These are phyloP conservation scores for Hymenoscyphus scutula DNA, from an alignment of 2,329 filamentous ascomycete species.

Conservation along the genomic window DNA sequence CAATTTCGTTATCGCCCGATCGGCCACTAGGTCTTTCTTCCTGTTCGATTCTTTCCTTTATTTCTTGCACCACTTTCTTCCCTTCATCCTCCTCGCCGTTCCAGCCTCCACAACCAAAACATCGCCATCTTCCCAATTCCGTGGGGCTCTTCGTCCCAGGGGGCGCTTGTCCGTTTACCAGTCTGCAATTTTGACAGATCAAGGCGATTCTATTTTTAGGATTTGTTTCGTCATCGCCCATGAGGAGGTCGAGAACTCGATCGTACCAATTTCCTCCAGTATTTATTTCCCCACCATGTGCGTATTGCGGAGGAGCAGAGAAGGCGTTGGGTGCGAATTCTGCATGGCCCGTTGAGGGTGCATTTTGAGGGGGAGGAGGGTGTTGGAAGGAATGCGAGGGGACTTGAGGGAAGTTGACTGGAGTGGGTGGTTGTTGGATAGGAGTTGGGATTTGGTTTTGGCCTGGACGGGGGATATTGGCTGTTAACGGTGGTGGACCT, in stretches of 20 bases:
- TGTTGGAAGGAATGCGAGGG: slow-evolving; percentile 20
- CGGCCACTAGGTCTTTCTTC: slow-evolving; percentile 13
- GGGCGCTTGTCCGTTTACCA: slow-evolving; percentile 94
- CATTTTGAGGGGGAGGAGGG: slow-evolving; percentile 28
- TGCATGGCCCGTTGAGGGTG: slow-evolving; percentile 39
- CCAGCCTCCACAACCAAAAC: slow-evolving; percentile 74
- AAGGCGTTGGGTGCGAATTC: slow-evolving; percentile 77
- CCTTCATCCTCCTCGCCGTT: slow-evolving; percentile 85
- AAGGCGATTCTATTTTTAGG: slow-evolving; percentile 87
- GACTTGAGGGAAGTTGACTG: slow-evolving; percentile 17
- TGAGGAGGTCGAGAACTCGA: slow-evolving; percentile 82
- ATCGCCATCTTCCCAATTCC: slow-evolving; percentile 85
- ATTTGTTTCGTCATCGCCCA: slow-evolving; percentile 92
- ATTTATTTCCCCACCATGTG: slow-evolving; percentile 23
- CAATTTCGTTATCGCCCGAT: slow-evolving; percentile 1
- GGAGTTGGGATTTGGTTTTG: slow-evolving; percentile 19
- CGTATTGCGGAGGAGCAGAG: slow-evolving; percentile 36
- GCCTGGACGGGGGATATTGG: slow-evolving; percentile 53
- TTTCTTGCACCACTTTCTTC: slow-evolving; percentile 58
- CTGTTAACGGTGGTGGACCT: slow-evolving; percentile 60
- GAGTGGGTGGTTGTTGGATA: slow-evolving; percentile 27
- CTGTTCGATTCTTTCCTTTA: slow-evolving; percentile 32
- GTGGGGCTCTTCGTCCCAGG: slow-evolving; percentile 75
- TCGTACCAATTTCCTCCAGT: slow-evolving; percentile 79
- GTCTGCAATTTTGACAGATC: slow-evolving; percentile 76